Evolutionary conservation across 495 filamentous ascomycete genomes (phyloP).

Genomic region (Aspergillus hancockii): DNA sequence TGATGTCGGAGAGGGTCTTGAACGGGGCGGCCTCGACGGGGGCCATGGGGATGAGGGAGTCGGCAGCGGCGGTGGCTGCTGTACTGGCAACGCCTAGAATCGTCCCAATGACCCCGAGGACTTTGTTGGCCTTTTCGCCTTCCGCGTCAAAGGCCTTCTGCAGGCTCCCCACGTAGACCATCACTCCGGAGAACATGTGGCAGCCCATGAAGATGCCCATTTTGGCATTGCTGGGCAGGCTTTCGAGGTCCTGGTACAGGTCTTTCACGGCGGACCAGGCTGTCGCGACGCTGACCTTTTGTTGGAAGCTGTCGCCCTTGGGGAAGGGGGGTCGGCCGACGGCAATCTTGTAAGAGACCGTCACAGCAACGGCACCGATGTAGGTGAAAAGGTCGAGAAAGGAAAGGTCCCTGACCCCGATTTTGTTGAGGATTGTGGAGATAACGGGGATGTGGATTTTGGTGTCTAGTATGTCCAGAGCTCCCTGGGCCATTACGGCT

Average conservation of each 20-base stretch:
- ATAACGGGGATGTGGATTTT: conserved; percentile 21
- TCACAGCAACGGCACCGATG: conserved; percentile 7
- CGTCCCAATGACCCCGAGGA: not conserved
- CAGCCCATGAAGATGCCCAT: too few relatives aligned
- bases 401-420: conserved; percentile 12
- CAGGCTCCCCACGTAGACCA: not conserved
- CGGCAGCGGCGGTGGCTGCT: too few relatives aligned
- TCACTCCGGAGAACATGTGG: too few relatives aligned
- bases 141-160: not conserved
- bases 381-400: conserved; percentile 15
- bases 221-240: too few relatives aligned
- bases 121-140: not conserved
- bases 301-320: not conserved
- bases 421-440: conserved; percentile 13
- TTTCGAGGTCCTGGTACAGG: too few relatives aligned
- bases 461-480: conserved; percentile 5
- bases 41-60: not conserved
- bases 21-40: not conserved
- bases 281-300: not conserved
- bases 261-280: not conserved
- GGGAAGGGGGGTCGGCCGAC: conserved; percentile 6
- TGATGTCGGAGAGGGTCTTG: not conserved
- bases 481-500: not conserved
- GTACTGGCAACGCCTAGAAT: not conserved
- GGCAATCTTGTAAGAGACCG: conserved; percentile 13